These are phyloP conservation scores for Pseudocercospora pini-densiflorae DNA, from an alignment of 2,329 filamentous ascomycete genomes.

Conservation along the genomic window DNA sequence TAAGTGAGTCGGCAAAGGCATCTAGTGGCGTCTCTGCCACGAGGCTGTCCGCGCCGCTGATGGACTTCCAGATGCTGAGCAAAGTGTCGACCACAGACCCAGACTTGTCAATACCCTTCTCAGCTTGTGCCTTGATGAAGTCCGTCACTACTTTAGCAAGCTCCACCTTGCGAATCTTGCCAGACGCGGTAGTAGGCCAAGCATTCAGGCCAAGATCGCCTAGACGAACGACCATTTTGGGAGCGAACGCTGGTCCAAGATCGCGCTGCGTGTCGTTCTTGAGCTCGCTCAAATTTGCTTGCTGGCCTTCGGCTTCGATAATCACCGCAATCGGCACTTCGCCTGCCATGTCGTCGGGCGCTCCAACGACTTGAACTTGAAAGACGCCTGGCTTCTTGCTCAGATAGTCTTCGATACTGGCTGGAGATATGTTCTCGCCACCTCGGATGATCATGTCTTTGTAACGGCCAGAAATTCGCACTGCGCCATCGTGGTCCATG, in stretches of 20 bases:
- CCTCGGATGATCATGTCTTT: constrained; percentile 53
- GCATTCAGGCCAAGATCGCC: constrained; percentile 45
- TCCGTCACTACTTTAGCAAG: constrained; percentile 39
- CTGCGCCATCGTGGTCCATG: constrained; percentile 51
- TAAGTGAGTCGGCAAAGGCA: constrained; percentile 40
- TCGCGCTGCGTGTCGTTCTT: constrained; percentile 44
- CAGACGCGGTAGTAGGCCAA: constrained; percentile 50
- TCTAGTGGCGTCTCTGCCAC: constrained; percentile 30
- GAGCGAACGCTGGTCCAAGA: constrained; percentile 47
- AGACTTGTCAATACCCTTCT: constrained; percentile 32
- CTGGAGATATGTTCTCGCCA: constrained; percentile 67
- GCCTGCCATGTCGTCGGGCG: constrained; percentile 52
- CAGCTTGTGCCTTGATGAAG: constrained; percentile 34
- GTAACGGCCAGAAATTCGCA: constrained; percentile 43
- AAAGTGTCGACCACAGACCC: constrained; percentile 37
- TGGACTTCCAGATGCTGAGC: constrained; percentile 39
- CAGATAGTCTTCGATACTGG: constrained; percentile 43
- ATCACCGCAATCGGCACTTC: constrained; percentile 56
- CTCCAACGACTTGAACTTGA: constrained; percentile 49
- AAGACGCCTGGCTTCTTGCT: constrained; percentile 42
- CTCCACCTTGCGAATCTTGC: constrained; percentile 52
- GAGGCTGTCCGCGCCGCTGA: constrained; percentile 36
- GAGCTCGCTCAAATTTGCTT: constrained; percentile 36
- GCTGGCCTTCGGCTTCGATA: constrained; percentile 40
- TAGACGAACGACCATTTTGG: constrained; percentile 49